Evolutionary conservation across 495 filamentous ascomycete genomes (phyloP).

Genomic region (Aspergillus ostianus): DNA sequence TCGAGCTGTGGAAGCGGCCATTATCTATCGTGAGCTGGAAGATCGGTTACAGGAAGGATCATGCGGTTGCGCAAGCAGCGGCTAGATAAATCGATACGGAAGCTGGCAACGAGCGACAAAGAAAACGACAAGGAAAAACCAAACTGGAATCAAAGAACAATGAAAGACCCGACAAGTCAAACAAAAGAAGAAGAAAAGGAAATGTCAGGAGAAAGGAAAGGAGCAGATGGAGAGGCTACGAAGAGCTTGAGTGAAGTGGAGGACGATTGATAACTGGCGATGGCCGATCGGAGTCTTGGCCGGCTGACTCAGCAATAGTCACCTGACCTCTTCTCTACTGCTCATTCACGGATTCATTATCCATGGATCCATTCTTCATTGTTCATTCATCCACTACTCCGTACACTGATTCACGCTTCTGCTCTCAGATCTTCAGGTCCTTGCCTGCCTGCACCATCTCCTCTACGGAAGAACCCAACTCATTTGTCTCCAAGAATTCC

Average conservation of each 20-base stretch:
- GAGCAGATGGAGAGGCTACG: neutral
- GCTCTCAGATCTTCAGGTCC: neutral
- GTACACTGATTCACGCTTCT: neutral
- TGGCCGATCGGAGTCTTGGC: neutral
- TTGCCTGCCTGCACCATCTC: neutral
- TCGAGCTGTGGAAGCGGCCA: constrained; percentile 44
- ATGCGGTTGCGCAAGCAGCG: constrained; percentile 22
- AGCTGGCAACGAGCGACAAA: constrained; percentile 7
- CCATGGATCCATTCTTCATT: constrained; percentile 5
- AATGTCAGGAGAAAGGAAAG: neutral
- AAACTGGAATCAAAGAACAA: constrained; percentile 2
- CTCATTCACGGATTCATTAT: constrained; percentile 1
- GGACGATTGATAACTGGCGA: neutral
- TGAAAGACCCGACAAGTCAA: neutral
- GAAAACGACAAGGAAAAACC: neutral
- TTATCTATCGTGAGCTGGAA: constrained; percentile 40
- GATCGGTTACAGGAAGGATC: constrained; percentile 10
- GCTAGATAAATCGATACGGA: constrained; percentile 26
- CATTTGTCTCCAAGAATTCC: constrained; percentile 39
- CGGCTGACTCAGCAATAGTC: constrained; percentile 14
- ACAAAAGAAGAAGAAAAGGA: neutral
- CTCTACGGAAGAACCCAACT: neutral
- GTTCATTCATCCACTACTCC: neutral
- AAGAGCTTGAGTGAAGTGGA: neutral
- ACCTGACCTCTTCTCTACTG: neutral